phyloP scores from a whole-genome alignment of 495 filamentous ascomycete species.

The Cryomyces minteri region DNA sequence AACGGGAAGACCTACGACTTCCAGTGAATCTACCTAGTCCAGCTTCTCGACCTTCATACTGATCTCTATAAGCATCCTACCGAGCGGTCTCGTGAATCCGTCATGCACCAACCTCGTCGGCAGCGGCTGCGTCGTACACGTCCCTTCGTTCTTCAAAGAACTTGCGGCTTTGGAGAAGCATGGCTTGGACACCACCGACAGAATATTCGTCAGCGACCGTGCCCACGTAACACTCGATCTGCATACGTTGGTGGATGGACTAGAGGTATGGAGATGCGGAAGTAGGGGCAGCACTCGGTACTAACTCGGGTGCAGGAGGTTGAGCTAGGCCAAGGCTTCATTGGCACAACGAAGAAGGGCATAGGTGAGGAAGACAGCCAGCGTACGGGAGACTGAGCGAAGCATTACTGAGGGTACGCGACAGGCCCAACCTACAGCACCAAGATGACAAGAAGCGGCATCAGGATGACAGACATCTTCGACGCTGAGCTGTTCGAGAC shows the following conservation, averaged over 20 bases:
- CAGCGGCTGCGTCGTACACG: conserved; percentile 67
- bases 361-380: conserved; percentile 6
- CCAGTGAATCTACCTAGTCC: too few relatives aligned
- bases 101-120: conserved; percentile 69
- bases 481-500: conserved; percentile 53
- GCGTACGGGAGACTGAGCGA: too few relatives aligned
- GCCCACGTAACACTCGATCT: conserved; percentile 74
- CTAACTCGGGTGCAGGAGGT: conserved; percentile 17
- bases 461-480: conserved; percentile 61
- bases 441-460: conserved; percentile 58
- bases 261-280: conserved; percentile 42
- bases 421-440: conserved; percentile 53
- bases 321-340: conserved; percentile 36
- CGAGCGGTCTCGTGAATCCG: conserved; percentile 57
- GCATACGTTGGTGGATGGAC: conserved; percentile 62
- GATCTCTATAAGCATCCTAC: conserved; percentile 15
- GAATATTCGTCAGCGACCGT: conserved; percentile 66
- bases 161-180: conserved; percentile 49
- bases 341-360: conserved; percentile 41
- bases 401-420: conserved; percentile 7
- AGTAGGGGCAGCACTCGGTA: too few relatives aligned
- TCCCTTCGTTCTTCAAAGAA: conserved; percentile 79
- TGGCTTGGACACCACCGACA: conserved; percentile 44
- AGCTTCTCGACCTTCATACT: too few relatives aligned
- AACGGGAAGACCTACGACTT: too few relatives aligned